Base-by-base conservation (phyloP, 805 yeast species). In the Ogataea pini region DNA sequence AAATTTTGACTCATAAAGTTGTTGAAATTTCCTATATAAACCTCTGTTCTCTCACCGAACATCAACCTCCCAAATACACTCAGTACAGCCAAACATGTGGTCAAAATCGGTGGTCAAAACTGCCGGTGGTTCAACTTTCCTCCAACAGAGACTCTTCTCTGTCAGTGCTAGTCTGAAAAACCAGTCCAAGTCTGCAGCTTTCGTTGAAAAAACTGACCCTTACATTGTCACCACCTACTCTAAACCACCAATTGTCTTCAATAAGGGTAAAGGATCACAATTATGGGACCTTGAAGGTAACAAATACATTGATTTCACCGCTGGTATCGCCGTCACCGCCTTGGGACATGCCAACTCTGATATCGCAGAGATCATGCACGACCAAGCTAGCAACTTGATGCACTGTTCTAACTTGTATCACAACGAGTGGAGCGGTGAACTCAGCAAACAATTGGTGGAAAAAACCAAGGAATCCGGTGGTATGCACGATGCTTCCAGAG, bases 251-350 rank as follows among this genome's bases (percentile, higher is more conserved):
- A 67, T 90, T 42, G 86, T 89, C 14, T 75, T 92, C 48, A 82
- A 85, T 42, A 85, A 83, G 51, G 99, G 97, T 29, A 69, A 81
- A 57, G 96, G 96, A 16, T 80, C 90, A n/a, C 73, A 74, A 46
- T 65, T 94, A 46, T 90, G 83, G 74, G 99, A 94, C 66, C 68
- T 85, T 42, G 89, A 88, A 58, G 85, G 86, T 51, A 76, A 80
- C 33, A 77, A 85, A 63, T 94, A 85, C 62, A 76, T 94, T 43
- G 99, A 94, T 64, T 92, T 94, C 69, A 84, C 92, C 1, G 90
- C 97, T 1, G 99, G 99, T 45, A 92, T 94, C 57, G 98, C 99
- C 1, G 99, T 94, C 13, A 92, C 96, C n/a, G 85, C 88, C 1
- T 72, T 94, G 54, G 99, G 99, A 2, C 98, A 94, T 63, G 73